Evolutionary conservation across 345 rosid species (phyloP).

Genomic region (Orychophragmus violaceus): DNA sequence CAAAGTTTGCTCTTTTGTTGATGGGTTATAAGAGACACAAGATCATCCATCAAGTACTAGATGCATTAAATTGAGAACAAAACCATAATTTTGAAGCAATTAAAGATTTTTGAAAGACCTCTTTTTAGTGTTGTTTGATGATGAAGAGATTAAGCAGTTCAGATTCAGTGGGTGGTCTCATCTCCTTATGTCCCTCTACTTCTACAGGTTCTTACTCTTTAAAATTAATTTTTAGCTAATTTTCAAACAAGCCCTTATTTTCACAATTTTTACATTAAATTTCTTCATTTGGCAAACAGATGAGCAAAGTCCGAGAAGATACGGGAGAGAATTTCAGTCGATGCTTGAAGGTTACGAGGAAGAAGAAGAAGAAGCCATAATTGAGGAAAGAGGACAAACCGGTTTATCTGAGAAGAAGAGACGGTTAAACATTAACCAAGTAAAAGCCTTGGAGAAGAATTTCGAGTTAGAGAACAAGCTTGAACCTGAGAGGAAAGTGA

Average conservation of each 20-base stretch:
- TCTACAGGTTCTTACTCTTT: slow-evolving; percentile 47
- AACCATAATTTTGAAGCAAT: neutral
- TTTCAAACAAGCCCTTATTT: neutral
- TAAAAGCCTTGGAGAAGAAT: slow-evolving; percentile 77
- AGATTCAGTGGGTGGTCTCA: slow-evolving; percentile 83
- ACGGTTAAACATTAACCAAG: slow-evolving; percentile 69
- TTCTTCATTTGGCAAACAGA: slow-evolving; percentile 29
- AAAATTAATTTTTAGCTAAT: neutral
- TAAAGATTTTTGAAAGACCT: neutral
- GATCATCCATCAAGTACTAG: slow-evolving; percentile 4
- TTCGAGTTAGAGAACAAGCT: slow-evolving; percentile 84
- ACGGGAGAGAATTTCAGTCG: slow-evolving; percentile 63
- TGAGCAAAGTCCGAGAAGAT: slow-evolving; percentile 60
- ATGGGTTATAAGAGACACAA: neutral
- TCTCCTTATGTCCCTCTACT: slow-evolving; percentile 63
- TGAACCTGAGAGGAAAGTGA: slow-evolving; percentile 80
- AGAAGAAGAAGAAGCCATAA: slow-evolving; percentile 21
- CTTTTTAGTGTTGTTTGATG: neutral
- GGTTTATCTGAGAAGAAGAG: slow-evolving; percentile 65
- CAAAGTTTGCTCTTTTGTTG: neutral
- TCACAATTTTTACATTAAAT: neutral
- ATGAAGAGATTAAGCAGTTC: slow-evolving; percentile 94
- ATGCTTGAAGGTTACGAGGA: slow-evolving; percentile 60
- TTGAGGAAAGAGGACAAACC: slow-evolving; percentile 50
- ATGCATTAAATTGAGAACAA: neutral